These are phyloP conservation scores for Gentiana straminea DNA, from an alignment of 257 asterid genomes.

Conservation along the genomic window DNA sequence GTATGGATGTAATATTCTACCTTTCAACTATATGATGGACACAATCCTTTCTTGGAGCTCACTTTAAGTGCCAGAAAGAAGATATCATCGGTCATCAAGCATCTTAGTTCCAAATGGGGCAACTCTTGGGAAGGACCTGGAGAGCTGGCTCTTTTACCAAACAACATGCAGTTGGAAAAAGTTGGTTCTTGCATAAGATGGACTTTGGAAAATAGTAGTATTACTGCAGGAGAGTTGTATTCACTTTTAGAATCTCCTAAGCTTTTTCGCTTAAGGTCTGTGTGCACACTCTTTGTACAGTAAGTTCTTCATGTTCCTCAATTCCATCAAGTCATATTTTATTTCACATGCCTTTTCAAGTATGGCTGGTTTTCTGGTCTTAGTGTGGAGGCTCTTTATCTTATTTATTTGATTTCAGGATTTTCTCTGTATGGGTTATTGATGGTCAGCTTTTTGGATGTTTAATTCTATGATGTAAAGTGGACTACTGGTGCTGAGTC, in stretches of 20 bases:
- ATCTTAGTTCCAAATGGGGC: constrained; percentile 72
- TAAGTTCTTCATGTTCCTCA: constrained; percentile 1
- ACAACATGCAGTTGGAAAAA: constrained; percentile 33
- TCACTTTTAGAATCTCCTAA: constrained; percentile 47
- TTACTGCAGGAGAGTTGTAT: constrained; percentile 65
- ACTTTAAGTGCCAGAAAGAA: constrained; percentile 55
- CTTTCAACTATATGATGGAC: constrained; percentile 47
- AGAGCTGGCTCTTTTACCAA: constrained; percentile 66
- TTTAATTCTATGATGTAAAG: too few species aligned
- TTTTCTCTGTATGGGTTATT: too few species aligned
- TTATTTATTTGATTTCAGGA: too few species aligned
- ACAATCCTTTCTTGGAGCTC: constrained; percentile 86
- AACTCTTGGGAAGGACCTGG: constrained; percentile 34
- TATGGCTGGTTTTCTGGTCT: constrained; percentile 62
- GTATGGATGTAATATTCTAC: constrained; percentile 3
- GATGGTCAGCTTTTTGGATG: too few species aligned
- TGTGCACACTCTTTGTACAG: constrained; percentile 8
- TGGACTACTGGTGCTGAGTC: too few species aligned
- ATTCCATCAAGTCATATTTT: constrained; percentile 6
- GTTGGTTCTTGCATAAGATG: constrained; percentile 49
- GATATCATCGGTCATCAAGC: constrained; percentile 78
- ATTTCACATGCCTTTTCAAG: constrained; percentile 29
- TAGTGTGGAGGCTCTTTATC: constrained; percentile 23
- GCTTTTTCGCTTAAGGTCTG: constrained; percentile 74
- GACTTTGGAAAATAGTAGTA: constrained; percentile 43